phyloP scores from a whole-genome alignment of 2,329 filamentous ascomycete species.

The Penicillium sp. region DNA sequence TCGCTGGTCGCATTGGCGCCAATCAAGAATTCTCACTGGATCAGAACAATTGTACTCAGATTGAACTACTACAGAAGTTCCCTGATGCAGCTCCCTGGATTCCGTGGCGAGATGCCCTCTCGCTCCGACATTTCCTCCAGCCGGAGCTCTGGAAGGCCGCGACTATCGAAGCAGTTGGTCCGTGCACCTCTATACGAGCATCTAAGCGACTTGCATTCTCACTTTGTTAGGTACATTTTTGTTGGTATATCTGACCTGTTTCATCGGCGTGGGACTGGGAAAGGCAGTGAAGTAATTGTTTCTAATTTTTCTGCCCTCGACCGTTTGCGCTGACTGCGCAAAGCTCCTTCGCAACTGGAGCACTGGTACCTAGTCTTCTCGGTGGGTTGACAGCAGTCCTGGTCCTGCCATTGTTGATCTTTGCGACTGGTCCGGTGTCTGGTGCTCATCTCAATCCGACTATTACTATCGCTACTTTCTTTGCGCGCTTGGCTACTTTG shows the following conservation, averaged over 20 bases:
- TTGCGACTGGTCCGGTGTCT: slow-evolving; percentile 47
- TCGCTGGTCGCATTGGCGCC: neutral
- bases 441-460: slow-evolving; percentile 55
- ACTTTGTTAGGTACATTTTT: neutral
- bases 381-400: neutral
- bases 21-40: neutral
- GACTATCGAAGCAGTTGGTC: neutral
- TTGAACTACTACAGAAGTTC: neutral
- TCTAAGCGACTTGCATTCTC: neutral
- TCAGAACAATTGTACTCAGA: neutral
- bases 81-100: neutral
- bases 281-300: neutral
- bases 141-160: neutral
- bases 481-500: slow-evolving; percentile 48
- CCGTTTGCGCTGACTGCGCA: neutral
- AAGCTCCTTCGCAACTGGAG: neutral
- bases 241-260: neutral
- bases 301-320: neutral
- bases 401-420: slow-evolving; percentile 40
- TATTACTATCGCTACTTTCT: slow-evolving; percentile 54
- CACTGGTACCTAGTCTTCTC: neutral
- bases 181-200: neutral
- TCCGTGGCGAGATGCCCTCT: neutral
- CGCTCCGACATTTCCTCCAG: neutral
- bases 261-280: neutral